Evolutionary conservation across 129 eudicot genomes (phyloP).

Genomic region (Silybum marianum): DNA sequence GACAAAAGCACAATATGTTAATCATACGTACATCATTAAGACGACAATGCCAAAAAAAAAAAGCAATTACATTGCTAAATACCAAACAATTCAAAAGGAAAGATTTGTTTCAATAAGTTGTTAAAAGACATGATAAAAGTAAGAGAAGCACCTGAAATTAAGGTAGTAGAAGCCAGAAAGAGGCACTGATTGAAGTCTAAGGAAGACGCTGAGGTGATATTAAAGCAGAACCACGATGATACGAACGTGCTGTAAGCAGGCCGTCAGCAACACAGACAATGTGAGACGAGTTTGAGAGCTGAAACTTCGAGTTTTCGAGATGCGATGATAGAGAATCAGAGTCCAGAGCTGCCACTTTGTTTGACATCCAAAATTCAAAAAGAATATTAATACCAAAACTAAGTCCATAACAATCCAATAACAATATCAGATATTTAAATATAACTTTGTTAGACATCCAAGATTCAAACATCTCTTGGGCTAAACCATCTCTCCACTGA

Average conservation of each 20-base stretch:
- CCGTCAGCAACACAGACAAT: neutral
- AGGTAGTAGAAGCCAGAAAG: neutral
- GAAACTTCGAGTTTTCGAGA: neutral
- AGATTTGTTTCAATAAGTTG: neutral
- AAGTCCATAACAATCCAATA: no score
- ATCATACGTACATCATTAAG: neutral
- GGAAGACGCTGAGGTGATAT: neutral
- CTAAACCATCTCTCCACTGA: neutral
- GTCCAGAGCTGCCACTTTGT: neutral
- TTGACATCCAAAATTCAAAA: neutral
- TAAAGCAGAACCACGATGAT: neutral
- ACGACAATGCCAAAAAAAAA: neutral
- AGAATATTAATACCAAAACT: no score
- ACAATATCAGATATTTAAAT: neutral
- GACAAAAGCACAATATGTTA: neutral
- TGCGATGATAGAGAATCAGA: neutral
- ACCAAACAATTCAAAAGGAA: slow-evolving; percentile 1
- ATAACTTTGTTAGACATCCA: neutral
- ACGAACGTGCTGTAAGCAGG: neutral
- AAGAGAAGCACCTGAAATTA: neutral
- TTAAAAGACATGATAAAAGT: neutral
- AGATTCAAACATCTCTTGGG: neutral
- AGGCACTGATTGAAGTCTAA: neutral
- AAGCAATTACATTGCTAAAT: neutral
- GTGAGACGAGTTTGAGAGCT: neutral